Base-by-base conservation (phyloP, 2,329 filamentous ascomycete genomes). In the Zasmidium angulare region DNA sequence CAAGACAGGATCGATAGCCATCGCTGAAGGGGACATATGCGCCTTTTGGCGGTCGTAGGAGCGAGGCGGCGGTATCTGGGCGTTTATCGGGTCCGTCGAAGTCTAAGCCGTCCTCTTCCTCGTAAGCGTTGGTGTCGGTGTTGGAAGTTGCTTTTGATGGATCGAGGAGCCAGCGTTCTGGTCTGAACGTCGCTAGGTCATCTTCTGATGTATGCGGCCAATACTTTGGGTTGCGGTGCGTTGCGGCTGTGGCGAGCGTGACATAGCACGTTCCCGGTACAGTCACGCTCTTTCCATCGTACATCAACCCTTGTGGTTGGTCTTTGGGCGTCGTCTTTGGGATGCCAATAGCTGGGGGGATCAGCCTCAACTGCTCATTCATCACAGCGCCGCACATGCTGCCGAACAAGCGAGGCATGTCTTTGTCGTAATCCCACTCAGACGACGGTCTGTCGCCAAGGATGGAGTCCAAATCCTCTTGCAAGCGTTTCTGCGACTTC, bases 351-450 rank as follows among this genome's bases (percentile, higher is more conserved):
- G 91, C 87, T 0, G 90, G 86, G 1, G 90, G 89, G 60, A 91
- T 80, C 46, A 92, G 69, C 11, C 91, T 86, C 55, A 95, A 80
- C 40, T 88, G 86, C 77, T 95, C 90, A 69, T 91, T 90, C 81
- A 93, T 83, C 66, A 88, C 84, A 2, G 90, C 90, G 19, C 88
- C 90, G 10, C 88, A 77, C 81, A 90, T 87, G 60, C 86, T 86
- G 11, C 82, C 84, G 65, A 90, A 84, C 60, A 95, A 80, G 9
- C 82, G 78, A 47, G 84, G 86, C 62, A 93, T 80, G 66, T 84
- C 79, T 11, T 78, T 75, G 48, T 93, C 89, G 71, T 91, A 93
- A 66, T 86, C 81, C 90, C 90, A 93, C 7, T 83, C 79, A 0
- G 75, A 74, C 3, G 85, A 81, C 21, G 88, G 82, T 17, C 78